A percentile compares a stretch with the other conserved stretches of the same genome.
phyloP scores from a whole-genome alignment of 2,329 filamentous ascomycete genomes.

The Rhexocercosporidium sp. region DNA sequence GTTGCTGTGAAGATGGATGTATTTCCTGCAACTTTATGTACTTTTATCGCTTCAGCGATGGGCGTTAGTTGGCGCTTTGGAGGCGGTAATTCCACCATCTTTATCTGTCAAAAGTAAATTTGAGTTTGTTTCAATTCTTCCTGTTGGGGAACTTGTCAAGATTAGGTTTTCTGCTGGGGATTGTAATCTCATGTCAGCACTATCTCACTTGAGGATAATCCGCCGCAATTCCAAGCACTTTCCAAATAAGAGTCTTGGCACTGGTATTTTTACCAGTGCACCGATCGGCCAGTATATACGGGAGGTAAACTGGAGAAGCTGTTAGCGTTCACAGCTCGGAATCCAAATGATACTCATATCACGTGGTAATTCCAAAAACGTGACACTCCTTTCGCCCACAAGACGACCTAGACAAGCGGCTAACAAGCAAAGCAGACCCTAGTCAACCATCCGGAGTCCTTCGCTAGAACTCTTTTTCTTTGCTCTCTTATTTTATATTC shows the following conservation, averaged over 20 bases:
- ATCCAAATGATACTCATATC: no score
- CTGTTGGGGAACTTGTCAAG: not conserved
- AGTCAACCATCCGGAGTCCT: not conserved
- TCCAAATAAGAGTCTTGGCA: no score
- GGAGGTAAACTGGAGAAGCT: no score
- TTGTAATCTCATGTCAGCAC: slow-evolving; percentile 9
- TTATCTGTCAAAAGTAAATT: not conserved
- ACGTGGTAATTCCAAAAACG: not conserved
- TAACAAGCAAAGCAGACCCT: not conserved
- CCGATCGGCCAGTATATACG: no score
- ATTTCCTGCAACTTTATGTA: not conserved
- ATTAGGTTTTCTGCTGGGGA: not conserved
- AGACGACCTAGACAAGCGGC: not conserved
- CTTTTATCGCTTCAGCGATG: slow-evolving; percentile 1
- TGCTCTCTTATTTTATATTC: not conserved
- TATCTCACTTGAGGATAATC: not conserved
- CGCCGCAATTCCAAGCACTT: not conserved
- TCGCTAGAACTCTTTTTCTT: not conserved
- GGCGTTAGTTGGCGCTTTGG: not conserved
- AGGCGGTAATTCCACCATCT: not conserved
- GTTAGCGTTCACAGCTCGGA: no score
- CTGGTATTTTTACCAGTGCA: no score
- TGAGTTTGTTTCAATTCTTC: not conserved
- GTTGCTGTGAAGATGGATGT: not conserved
- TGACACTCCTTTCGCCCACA: not conserved